A percentile compares a stretch with the other conserved stretches of the same genome.
phyloP scores from a whole-genome alignment of 768 basidiomycete genomes.

The Lactarius trivialis region DNA sequence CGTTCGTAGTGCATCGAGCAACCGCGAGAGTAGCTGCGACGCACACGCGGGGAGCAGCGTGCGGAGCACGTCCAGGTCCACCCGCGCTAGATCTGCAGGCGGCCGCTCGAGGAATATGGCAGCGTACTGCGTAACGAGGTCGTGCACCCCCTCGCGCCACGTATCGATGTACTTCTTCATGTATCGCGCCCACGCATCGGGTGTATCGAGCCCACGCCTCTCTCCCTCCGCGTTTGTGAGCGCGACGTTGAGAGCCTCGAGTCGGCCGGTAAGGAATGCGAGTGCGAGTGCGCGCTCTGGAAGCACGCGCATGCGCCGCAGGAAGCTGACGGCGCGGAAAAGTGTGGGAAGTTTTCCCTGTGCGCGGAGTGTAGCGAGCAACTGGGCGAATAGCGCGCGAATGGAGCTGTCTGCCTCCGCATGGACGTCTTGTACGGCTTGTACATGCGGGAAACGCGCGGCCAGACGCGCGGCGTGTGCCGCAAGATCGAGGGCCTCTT shows the following conservation, averaged over 20 bases:
- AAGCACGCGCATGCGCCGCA: constrained; percentile 75
- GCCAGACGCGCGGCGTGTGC: constrained; percentile 52
- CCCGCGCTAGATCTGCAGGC: constrained; percentile 27
- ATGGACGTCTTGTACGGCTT: constrained; percentile 54
- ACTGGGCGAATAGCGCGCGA: constrained; percentile 63
- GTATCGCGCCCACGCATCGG: constrained; percentile 68
- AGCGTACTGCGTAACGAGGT: constrained; percentile 83
- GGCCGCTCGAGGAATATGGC: constrained; percentile 81
- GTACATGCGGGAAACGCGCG: constrained; percentile 38
- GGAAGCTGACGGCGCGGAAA: constrained; percentile 84
- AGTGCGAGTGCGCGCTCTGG: constrained; percentile 72
- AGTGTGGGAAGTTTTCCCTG: constrained; percentile 83
- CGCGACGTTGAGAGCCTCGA: constrained; percentile 52
- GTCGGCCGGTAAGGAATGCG: constrained; percentile 72
- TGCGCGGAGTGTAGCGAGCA: constrained; percentile 73
- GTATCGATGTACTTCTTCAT: constrained; percentile 83
- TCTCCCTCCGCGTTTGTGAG: constrained; percentile 46
- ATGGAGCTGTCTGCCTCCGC: constrained; percentile 63
- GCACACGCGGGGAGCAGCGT: constrained; percentile 60
- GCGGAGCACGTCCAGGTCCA: constrained; percentile 36
- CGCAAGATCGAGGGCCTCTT: constrained; percentile 83
- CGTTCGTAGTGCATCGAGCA: constrained; percentile 58
- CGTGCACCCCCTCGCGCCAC: constrained; percentile 90
- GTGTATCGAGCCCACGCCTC: constrained; percentile 33
- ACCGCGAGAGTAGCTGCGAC: constrained; percentile 52